Conservation (phyloP, 2,329 filamentous ascomycete genomes). For the Aspergillus hiratsukae region DNA sequence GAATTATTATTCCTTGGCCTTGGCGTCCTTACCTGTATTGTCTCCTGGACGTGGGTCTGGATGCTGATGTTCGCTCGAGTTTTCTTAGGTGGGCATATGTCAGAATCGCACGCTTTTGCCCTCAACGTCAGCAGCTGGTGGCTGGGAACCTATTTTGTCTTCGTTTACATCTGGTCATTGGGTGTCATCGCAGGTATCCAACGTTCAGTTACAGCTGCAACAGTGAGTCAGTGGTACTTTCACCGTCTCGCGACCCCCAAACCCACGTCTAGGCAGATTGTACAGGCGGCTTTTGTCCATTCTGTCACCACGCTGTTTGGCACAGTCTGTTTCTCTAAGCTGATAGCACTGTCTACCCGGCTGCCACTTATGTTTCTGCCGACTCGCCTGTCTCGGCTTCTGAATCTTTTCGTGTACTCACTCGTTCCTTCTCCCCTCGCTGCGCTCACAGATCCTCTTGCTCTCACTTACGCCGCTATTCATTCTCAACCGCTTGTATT, state of each 20-base stretch:
- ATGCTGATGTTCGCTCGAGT: constrained; percentile 93
- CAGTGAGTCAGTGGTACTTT: constrained; percentile 98
- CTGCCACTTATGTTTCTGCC: constrained; percentile 83
- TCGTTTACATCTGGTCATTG: constrained; percentile 94
- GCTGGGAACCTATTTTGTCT: constrained; percentile 84
- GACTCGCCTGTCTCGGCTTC: constrained; percentile 62
- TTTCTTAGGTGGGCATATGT: constrained; percentile 86
- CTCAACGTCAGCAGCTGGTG: constrained; percentile 90
- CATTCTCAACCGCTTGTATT: constrained; percentile 78
- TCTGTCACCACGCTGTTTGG: constrained; percentile 83
- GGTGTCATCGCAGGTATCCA: constrained; percentile 84
- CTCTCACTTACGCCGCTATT: constrained; percentile 88
- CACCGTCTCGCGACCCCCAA: constrained; percentile 78
- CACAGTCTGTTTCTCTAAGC: constrained; percentile 81
- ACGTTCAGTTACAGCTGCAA: constrained; percentile 85
- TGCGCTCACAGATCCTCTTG: constrained; percentile 82
- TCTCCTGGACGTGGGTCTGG: constrained; percentile 94
- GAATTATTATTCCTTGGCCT: constrained; percentile 82
- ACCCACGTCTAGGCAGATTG: constrained; percentile 73
- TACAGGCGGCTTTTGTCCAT: constrained; percentile 76
- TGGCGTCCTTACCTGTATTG: constrained; percentile 66
- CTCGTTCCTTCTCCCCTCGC: constrained; percentile 81
- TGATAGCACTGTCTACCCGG: constrained; percentile 74
- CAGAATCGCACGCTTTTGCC: constrained; percentile 61
- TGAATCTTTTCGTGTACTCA: constrained; percentile 69